Evolutionary conservation across 2,329 filamentous ascomycete species (phyloP), one percentile per base, ranked within the genome.

Genomic region (Sordariomycetes sp.): DNA sequence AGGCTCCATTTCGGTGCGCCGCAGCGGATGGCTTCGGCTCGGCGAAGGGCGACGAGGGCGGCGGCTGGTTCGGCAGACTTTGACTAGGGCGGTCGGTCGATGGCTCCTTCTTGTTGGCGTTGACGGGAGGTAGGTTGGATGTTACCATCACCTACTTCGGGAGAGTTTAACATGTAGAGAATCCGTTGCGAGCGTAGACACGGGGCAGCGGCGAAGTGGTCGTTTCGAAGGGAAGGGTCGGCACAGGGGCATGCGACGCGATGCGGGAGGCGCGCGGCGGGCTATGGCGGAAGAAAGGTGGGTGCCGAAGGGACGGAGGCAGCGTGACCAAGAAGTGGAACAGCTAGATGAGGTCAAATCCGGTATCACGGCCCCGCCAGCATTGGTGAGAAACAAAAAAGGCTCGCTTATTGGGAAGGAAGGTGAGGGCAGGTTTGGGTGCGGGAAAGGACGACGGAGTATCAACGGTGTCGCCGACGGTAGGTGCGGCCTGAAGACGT

Each of bases 91-190:
- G 10, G 20, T 50, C n/a, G 45, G 55, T 6, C 6, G 48, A 20
- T 32, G 34, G n/a, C 52, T 53, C 28, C 20, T 57, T 45, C 32
- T 42, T 15, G 55, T 45, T 45, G 22, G 35, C 48, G 55, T 32
- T 24, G 24, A 20, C 17, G 25, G 50, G 28, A 52, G 55, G 20
- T 42, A 51, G 36, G n/a, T 57, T 35, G n/a, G 17, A 35, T 36
- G 22, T 45, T 57, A 57, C 55, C 55, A 57, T 57, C 52, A 53
- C 55, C 55, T 48, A 35, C 54, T 32, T 56, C 39, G n/a, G 39
- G 24, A 20, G 17, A 34, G 32, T 48, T 36, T 22, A 56, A 28
- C 13, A 34, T 52, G 45, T 20, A 36, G 54, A 56, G 28, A 5
- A 22, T 32, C 34, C 39, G 39, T 17, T 17, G 8, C 39, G 39